Conservation (phyloP, 768 basidiomycete species). For the Scleroderma citrinum region DNA sequence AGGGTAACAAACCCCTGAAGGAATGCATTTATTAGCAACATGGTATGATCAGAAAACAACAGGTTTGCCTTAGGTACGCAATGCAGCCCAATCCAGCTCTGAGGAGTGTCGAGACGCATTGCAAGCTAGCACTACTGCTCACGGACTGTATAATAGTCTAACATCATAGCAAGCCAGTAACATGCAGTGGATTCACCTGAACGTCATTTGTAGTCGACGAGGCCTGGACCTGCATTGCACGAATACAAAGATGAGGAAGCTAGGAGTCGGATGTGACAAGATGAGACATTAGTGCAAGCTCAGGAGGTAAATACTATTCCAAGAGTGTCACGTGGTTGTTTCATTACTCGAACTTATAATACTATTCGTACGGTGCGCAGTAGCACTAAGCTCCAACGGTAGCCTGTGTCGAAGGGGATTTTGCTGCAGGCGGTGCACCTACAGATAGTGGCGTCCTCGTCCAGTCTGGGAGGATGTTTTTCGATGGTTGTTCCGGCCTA, state of each 20-base stretch:
- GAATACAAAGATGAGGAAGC: too few relatives aligned
- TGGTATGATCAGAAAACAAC: background rate
- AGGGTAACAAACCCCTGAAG: slow-evolving; percentile 64
- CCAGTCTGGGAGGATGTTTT: slow-evolving; percentile 73
- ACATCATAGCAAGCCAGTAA: background rate
- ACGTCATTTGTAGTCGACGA: slow-evolving; percentile 13
- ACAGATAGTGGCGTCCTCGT: slow-evolving; percentile 55
- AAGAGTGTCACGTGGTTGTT: too few relatives aligned
- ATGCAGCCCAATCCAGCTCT: slow-evolving; percentile 72
- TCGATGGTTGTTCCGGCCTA: slow-evolving; percentile 25
- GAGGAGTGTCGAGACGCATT: slow-evolving; percentile 66
- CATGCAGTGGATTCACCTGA: slow-evolving; percentile 14
- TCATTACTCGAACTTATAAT: too few relatives aligned
- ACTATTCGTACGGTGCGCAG: too few relatives aligned
- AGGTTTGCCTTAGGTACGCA: slow-evolving; percentile 58
- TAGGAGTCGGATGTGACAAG: too few relatives aligned
- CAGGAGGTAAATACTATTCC: too few relatives aligned
- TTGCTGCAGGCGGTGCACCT: slow-evolving; percentile 58
- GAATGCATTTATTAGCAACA: slow-evolving; percentile 6
- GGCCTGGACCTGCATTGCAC: slow-evolving; percentile 23
- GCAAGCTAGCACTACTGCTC: slow-evolving; percentile 55
- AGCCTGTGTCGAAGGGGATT: slow-evolving; percentile 16
- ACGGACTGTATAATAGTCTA: slow-evolving; percentile 34
- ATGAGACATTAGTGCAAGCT: too few relatives aligned
- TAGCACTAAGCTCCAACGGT: slow-evolving; percentile 36